These are phyloP conservation scores for Phytophthora cryptogea DNA, from an alignment of 352 stramenopile species.

Conservation along the genomic window DNA sequence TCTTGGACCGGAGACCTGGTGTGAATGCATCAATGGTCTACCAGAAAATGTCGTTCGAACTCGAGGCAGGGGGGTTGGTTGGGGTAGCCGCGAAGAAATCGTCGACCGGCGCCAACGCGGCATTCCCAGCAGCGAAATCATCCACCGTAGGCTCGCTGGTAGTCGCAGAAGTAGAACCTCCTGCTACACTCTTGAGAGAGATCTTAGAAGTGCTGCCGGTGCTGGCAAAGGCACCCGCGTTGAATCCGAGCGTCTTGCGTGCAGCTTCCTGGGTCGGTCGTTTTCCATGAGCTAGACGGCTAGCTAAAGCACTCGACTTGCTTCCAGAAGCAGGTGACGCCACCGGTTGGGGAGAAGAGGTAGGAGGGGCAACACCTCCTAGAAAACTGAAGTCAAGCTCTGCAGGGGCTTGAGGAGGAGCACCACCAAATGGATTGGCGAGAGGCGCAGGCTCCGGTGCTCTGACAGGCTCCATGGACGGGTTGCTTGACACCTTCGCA, in stretches of 20 bases:
- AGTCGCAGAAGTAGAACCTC: conserved; percentile 2
- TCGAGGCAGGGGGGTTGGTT: conserved; percentile 18
- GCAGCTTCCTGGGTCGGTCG: conserved; percentile 76
- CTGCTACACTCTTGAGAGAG: conserved; percentile 63
- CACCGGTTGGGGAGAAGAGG: conserved; percentile 12
- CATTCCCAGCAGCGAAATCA: conserved; percentile 52
- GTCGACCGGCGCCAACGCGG: conserved; percentile 17
- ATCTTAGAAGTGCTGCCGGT: conserved; percentile 43
- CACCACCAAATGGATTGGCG: conserved; percentile 24
- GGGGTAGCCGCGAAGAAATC: conserved; percentile 25
- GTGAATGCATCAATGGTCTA: conserved; percentile 10
- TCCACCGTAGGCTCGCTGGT: conserved; percentile 45
- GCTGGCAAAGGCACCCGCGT: conserved; percentile 53
- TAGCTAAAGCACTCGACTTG: conserved; percentile 69
- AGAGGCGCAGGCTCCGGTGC: conserved; percentile 14
- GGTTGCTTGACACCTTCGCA: conserved; percentile 15
- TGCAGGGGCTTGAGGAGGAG: conserved; percentile 12
- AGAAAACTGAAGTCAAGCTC: conserved; percentile 30
- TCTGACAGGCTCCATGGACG: conserved; percentile 16
- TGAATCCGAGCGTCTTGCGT: conserved; percentile 63
- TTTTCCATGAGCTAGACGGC: conserved; percentile 61
- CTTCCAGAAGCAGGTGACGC: conserved; percentile 21
- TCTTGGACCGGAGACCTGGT: neutral
- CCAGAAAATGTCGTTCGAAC: conserved; percentile 39
- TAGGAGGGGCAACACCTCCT: conserved; percentile 16